These are phyloP conservation scores for Ustilago vetiveriae DNA, from an alignment of 1,284 basidiomycete genomes.

Conservation along the genomic window DNA sequence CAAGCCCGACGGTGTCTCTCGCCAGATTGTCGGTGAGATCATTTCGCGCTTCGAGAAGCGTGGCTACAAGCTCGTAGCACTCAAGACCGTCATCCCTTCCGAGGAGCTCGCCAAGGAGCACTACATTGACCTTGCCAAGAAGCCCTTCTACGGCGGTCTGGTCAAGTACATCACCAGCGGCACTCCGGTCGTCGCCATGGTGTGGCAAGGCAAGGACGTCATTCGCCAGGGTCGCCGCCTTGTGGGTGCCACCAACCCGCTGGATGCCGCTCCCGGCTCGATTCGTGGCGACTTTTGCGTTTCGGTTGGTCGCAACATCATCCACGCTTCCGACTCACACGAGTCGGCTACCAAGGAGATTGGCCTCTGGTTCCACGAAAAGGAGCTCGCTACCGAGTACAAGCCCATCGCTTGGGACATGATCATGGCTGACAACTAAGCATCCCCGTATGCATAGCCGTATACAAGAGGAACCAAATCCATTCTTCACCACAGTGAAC, in stretches of 20 bases:
- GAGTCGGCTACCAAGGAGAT: conserved; percentile 70
- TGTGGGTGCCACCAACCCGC: conserved; percentile 63
- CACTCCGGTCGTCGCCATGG: conserved; percentile 63
- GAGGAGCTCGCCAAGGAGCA: conserved; percentile 58
- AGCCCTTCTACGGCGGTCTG: conserved; percentile 59
- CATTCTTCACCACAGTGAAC: no score
- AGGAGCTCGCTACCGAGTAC: conserved; percentile 68
- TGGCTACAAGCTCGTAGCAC: conserved; percentile 43
- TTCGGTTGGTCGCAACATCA: conserved; percentile 68
- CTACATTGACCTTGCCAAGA: conserved; percentile 60
- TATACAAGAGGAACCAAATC: no score
- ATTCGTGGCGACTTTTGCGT: conserved; percentile 60
- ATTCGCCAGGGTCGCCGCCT: conserved; percentile 64
- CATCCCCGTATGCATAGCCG: neutral
- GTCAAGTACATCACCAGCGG: conserved; percentile 62
- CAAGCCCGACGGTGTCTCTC: conserved; percentile 61
- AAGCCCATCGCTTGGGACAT: conserved; percentile 66
- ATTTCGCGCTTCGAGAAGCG: conserved; percentile 58
- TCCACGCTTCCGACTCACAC: conserved; percentile 70
- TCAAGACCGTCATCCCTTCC: conserved; percentile 33
- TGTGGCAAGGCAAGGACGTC: conserved; percentile 65
- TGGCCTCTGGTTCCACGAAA: conserved; percentile 69
- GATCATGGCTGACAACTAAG: conserved; percentile 59
- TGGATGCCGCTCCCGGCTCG: conserved; percentile 56
- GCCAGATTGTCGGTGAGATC: conserved; percentile 63